Evolutionary conservation across 1,139 yeast species (phyloP).

Genomic region (Nakaseomyces delphensis): DNA sequence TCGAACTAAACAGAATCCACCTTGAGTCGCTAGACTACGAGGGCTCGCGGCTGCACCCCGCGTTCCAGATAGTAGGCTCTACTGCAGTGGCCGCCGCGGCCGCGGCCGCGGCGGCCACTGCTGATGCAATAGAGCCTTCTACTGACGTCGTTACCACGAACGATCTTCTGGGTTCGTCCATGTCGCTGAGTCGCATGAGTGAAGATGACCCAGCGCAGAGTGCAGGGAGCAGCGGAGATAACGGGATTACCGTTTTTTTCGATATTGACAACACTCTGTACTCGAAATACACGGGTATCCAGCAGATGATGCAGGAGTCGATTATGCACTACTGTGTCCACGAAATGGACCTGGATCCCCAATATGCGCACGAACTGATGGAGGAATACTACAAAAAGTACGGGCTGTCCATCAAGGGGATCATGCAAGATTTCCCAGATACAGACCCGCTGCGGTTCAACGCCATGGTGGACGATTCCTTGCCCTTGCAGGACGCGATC

Average conservation of each 20-base stretch:
- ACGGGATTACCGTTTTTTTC: slow-evolving; percentile 45
- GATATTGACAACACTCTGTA: slow-evolving; percentile 92
- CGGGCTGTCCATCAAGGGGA: slow-evolving; percentile 88
- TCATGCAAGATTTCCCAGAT: slow-evolving; percentile 61
- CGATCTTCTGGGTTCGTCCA: slow-evolving; percentile 1
- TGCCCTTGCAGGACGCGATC: slow-evolving; percentile 70
- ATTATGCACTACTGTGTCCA: slow-evolving; percentile 74
- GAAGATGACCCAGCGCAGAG: too few relatives aligned
- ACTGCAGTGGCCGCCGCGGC: too few relatives aligned
- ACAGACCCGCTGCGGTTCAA: slow-evolving; percentile 87
- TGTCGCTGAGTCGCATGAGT: not conserved
- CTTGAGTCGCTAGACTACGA: slow-evolving; percentile 28
- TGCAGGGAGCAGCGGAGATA: too few relatives aligned
- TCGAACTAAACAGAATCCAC: slow-evolving; percentile 26
- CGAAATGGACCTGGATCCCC: slow-evolving; percentile 49
- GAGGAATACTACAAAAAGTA: slow-evolving; percentile 70
- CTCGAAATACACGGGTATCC: slow-evolving; percentile 61
- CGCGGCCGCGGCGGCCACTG: too few relatives aligned
- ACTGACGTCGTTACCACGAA: slow-evolving; percentile 4
- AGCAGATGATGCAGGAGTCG: slow-evolving; percentile 76
- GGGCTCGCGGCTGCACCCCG: slow-evolving; percentile 16
- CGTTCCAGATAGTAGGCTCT: slow-evolving; percentile 5
- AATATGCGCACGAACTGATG: slow-evolving; percentile 67
- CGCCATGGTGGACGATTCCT: slow-evolving; percentile 82
- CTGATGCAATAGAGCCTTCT: too few relatives aligned